A percentile compares a stretch with the other conserved stretches of the same genome.
These are phyloP conservation scores for Xylaria sp. DNA, from an alignment of 2,329 filamentous ascomycete genomes.

Conservation along the genomic window DNA sequence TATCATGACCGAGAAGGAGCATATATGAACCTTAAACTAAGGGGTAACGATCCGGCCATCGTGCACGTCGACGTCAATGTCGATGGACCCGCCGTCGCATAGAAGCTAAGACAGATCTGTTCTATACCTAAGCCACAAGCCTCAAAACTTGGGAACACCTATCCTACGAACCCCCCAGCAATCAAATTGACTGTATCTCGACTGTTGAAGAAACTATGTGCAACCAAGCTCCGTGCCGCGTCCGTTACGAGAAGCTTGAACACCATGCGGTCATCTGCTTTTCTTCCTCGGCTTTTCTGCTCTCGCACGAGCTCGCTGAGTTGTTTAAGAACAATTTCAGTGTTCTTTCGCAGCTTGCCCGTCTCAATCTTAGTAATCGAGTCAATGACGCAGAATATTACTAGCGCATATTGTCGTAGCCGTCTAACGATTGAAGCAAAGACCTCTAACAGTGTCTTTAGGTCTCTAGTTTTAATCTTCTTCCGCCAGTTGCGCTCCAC, in stretches of 20 bases:
- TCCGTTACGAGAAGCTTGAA: background rate
- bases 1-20: too few relatives aligned
- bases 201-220: background rate
- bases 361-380: background rate
- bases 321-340: background rate
- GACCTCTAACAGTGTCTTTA: background rate
- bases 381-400: background rate
- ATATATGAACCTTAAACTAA: background rate
- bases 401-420: background rate
- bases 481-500: background rate
- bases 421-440: background rate
- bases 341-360: background rate
- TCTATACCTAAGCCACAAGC: background rate
- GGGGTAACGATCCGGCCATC: background rate
- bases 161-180: background rate
- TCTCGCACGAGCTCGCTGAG: background rate
- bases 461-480: background rate
- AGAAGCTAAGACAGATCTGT: background rate
- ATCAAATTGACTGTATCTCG: slow-evolving; percentile 3
- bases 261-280: background rate
- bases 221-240: background rate
- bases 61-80: background rate
- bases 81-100: too few relatives aligned
- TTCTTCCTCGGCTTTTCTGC: background rate
- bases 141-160: background rate